Conservation (phyloP, 176 grass and related monocot species). For the Oryza rufipogon region DNA sequence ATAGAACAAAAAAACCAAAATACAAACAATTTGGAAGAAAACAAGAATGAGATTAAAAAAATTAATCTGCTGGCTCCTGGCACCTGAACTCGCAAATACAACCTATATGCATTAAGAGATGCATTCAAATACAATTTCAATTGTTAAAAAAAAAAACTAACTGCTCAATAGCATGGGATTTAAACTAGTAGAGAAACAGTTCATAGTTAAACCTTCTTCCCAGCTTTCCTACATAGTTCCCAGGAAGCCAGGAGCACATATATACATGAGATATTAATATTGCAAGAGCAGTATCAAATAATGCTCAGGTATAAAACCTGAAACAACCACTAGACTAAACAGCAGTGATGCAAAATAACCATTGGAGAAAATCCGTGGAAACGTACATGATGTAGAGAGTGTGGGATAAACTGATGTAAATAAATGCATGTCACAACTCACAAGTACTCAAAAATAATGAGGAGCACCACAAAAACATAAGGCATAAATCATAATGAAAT, state of each 20-base stretch:
- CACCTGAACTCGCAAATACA: background rate
- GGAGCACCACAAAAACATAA: background rate
- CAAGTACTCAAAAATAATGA: background rate
- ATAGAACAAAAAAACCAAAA: background rate
- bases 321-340: background rate
- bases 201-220: background rate
- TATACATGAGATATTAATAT: background rate
- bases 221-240: background rate
- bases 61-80: background rate
- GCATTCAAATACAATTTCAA: background rate
- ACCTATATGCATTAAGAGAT: background rate
- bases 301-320: background rate
- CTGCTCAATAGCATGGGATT: background rate
- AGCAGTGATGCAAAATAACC: background rate
- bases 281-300: background rate
- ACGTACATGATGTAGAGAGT: background rate
- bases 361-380: background rate
- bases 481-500: background rate
- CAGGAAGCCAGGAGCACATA: background rate
- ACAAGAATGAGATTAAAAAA: background rate
- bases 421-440: background rate
- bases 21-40: background rate
- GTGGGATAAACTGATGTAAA: background rate
- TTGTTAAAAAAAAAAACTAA: background rate
- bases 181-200: background rate